Percentiles rank a stretch among this genome's conserved stretches.
These are phyloP conservation scores for Epichloe amarillans DNA, from an alignment of 2,329 filamentous ascomycete species.

Conservation along the genomic window DNA sequence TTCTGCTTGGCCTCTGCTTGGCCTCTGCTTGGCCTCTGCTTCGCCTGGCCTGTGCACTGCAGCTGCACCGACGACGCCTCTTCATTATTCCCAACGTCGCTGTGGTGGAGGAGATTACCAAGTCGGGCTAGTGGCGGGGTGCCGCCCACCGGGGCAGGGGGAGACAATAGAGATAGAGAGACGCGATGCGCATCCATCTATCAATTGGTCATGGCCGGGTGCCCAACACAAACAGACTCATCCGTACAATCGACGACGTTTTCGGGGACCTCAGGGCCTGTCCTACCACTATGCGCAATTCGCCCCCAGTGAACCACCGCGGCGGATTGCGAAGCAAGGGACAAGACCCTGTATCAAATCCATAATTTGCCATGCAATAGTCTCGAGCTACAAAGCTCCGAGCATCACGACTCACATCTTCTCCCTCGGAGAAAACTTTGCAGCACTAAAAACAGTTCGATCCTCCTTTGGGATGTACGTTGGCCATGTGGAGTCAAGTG, in stretches of 20 bases:
- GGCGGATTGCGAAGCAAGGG: not conserved
- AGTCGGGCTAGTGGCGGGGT: slow-evolving; percentile 6
- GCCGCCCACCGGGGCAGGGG: not conserved
- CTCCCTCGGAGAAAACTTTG: slow-evolving; percentile 2
- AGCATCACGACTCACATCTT: not conserved
- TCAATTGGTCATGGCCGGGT: slow-evolving; percentile 1
- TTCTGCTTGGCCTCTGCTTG: too few relatives aligned
- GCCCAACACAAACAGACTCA: not conserved
- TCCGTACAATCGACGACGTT: not conserved
- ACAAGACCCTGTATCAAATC: not conserved
- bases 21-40: slow-evolving; percentile 3
- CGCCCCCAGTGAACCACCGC: not conserved
- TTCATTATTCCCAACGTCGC: not conserved
- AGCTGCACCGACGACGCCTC: slow-evolving; percentile 5
- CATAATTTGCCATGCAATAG: not conserved
- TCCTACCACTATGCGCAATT: not conserved
- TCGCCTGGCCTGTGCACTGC: slow-evolving; percentile 1
- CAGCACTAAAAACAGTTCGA: not conserved
- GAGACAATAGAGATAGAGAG: slow-evolving; percentile 6
- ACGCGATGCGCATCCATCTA: not conserved
- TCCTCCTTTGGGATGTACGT: not conserved
- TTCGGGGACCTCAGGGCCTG: not conserved
- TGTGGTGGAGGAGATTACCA: slow-evolving; percentile 2
- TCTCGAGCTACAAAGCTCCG: not conserved
- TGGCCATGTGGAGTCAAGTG: not conserved